Percentiles rank a stretch among this genome's conserved stretches.
Evolutionary conservation across 1,139 yeast genomes (phyloP).

Genomic region (Candida sojae): DNA sequence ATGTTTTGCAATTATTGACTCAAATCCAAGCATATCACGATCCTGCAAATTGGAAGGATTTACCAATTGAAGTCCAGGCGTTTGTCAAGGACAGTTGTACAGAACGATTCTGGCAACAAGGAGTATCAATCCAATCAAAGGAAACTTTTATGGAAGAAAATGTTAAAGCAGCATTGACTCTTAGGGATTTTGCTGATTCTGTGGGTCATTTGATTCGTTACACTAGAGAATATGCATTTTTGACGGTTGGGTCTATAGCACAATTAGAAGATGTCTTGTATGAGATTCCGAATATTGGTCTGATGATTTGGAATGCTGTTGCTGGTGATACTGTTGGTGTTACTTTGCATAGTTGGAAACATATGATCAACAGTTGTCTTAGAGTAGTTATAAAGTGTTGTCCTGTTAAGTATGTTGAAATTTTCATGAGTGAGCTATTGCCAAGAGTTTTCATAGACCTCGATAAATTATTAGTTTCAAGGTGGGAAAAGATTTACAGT

Average conservation of each 20-base stretch:
- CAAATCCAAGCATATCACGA: slow-evolving; percentile 95
- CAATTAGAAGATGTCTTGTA: slow-evolving; percentile 88
- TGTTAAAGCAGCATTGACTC: slow-evolving; percentile 88
- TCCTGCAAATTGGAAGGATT: slow-evolving; percentile 84
- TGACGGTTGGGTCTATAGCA: slow-evolving; percentile 87
- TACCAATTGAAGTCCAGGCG: slow-evolving; percentile 87
- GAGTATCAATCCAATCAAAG: slow-evolving; percentile 89
- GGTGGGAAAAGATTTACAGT: slow-evolving; percentile 75
- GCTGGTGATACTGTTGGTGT: slow-evolving; percentile 86
- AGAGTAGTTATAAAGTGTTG: slow-evolving; percentile 87
- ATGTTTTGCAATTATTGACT: slow-evolving; percentile 78
- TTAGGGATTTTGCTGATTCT: slow-evolving; percentile 95
- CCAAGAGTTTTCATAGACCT: slow-evolving; percentile 75
- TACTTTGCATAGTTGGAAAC: slow-evolving; percentile 95
- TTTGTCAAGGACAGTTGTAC: slow-evolving; percentile 86
- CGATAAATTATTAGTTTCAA: slow-evolving; percentile 65
- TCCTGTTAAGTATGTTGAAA: slow-evolving; percentile 66
- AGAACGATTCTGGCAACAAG: slow-evolving; percentile 98
- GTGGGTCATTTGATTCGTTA: slow-evolving; percentile 97
- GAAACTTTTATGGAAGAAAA: slow-evolving; percentile 95
- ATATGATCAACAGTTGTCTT: slow-evolving; percentile 86
- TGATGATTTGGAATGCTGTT: slow-evolving; percentile 77
- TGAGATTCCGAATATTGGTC: slow-evolving; percentile 80
- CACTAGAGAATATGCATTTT: slow-evolving; percentile 92
- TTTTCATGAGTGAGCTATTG: slow-evolving; percentile 74